Percentiles rank a stretch among this genome's conserved stretches.
phyloP scores from a whole-genome alignment of 257 asterid genomes.

The Leptodermis oblonga region DNA sequence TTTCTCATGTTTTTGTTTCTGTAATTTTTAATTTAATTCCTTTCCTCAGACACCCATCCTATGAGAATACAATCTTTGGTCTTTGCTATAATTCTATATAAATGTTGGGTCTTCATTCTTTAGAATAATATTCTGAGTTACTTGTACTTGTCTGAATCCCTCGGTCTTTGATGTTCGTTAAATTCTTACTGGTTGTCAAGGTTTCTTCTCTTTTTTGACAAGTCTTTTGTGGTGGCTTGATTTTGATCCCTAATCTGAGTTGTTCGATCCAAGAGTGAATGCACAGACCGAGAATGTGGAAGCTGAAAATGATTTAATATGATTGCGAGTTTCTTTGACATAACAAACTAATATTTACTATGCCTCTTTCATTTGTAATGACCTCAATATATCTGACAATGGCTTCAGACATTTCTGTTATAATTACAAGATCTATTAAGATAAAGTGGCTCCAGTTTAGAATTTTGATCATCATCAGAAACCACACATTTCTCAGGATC shows the following conservation, averaged over 20 bases:
- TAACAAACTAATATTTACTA: neutral
- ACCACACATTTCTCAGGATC: no score
- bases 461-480: no score
- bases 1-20: neutral
- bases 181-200: neutral
- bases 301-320: neutral
- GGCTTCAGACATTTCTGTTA: neutral
- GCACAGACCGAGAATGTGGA: neutral
- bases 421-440: neutral
- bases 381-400: neutral
- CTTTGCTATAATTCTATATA: conserved; percentile 1
- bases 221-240: neutral
- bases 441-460: no score
- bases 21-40: neutral
- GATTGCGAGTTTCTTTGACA: neutral
- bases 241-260: neutral
- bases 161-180: neutral
- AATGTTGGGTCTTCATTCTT: neutral
- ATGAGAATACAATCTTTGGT: neutral
- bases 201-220: neutral
- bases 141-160: neutral
- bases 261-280: neutral
- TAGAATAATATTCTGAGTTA: neutral
- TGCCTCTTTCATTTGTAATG: neutral
- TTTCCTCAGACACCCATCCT: neutral